A percentile compares a stretch with the other conserved stretches of the same genome.
Conservation (phyloP, 331 rosid genomes). For the Cucumis variabilis region DNA sequence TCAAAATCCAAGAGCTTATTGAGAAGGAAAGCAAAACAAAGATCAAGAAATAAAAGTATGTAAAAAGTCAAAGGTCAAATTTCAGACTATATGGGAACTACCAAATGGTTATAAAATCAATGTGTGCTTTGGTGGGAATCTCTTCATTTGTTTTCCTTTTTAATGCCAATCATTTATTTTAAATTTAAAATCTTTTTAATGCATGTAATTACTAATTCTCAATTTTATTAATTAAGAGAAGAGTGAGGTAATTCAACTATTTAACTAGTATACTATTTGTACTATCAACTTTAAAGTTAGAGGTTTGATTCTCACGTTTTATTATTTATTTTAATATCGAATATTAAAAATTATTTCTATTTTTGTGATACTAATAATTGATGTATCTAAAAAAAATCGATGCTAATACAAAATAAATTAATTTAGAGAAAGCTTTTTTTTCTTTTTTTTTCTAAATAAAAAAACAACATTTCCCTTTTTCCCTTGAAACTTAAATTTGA, state of each 20-base stretch:
- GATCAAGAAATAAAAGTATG: background rate
- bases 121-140: background rate
- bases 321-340: too few species aligned
- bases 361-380: too few species aligned
- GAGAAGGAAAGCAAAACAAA: slow-evolving; percentile 3
- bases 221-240: too few species aligned
- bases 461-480: background rate
- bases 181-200: background rate
- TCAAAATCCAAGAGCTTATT: slow-evolving; percentile 20
- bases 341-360: too few species aligned
- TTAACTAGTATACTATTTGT: too few species aligned
- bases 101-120: slow-evolving; percentile 1
- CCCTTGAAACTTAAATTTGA: background rate
- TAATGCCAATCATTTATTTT: background rate
- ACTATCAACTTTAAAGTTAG: too few species aligned
- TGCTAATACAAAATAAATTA: too few species aligned
- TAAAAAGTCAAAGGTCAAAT: background rate
- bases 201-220: too few species aligned
- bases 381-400: too few species aligned
- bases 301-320: too few species aligned
- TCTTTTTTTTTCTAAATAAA: too few species aligned
- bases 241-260: too few species aligned
- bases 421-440: background rate
- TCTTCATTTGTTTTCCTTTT: background rate
- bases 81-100: background rate